Evolutionary conservation across 1,139 yeast species (phyloP).

Genomic region (Taphrina communis): DNA sequence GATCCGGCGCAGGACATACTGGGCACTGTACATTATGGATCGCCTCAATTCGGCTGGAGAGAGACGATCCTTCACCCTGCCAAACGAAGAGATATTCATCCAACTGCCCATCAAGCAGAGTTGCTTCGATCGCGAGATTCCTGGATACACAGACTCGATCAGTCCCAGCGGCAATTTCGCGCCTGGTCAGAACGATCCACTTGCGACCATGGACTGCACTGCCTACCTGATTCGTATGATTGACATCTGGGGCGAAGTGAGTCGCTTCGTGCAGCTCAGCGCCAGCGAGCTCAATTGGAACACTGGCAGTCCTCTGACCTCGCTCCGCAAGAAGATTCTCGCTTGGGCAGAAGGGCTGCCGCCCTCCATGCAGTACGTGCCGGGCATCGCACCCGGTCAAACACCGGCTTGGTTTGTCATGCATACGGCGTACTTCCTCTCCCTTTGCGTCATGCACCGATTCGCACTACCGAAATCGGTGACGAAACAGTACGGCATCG

Average conservation of each 20-base stretch:
- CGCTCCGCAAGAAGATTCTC: conserved; percentile 3
- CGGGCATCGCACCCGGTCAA: conserved; percentile 44
- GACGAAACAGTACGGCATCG: conserved; percentile 18
- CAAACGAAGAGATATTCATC: conserved; percentile 49
- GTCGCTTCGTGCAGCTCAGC: conserved; percentile 41
- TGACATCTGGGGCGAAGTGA: conserved; percentile 40
- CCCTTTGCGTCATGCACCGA: conserved; percentile 47
- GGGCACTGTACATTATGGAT: conserved; percentile 53
- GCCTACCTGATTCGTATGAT: conserved; percentile 34
- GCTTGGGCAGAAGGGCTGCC: conserved; percentile 43
- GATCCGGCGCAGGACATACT: conserved; percentile 52
- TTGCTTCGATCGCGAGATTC: conserved; percentile 49
- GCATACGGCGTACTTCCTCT: conserved; percentile 47
- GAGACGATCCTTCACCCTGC: conserved; percentile 49
- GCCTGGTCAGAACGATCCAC: conserved; percentile 7
- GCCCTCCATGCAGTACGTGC: conserved; percentile 45
- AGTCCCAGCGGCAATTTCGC: conserved; percentile 42
- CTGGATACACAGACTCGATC: conserved; percentile 49
- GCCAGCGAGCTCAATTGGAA: conserved; percentile 13
- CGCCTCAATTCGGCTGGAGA: conserved; percentile 53
- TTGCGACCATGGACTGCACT: conserved; percentile 27
- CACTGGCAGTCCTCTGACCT: conserved; percentile 5
- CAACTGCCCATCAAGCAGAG: conserved; percentile 52
- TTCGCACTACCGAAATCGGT: conserved; percentile 30
- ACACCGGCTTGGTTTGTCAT: conserved; percentile 47